These are phyloP conservation scores for Daedaleopsis sinensis DNA, from an alignment of 768 basidiomycete species.

Conservation along the genomic window DNA sequence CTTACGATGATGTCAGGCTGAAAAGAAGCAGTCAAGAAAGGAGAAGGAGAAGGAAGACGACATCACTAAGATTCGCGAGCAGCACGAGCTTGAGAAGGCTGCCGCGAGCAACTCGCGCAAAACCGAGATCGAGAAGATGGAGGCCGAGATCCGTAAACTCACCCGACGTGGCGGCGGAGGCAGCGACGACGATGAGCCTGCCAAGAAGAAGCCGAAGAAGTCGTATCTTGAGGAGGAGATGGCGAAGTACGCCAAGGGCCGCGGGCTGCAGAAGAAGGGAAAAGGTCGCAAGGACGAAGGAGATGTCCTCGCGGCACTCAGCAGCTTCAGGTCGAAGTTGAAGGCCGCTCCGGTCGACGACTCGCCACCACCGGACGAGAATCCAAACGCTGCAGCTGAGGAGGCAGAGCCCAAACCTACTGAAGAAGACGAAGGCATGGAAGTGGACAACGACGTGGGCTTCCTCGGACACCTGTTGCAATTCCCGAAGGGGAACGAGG, in stretches of 20 bases:
- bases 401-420: slow-evolving; percentile 20
- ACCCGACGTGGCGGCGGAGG: slow-evolving; percentile 40
- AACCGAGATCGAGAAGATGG: slow-evolving; percentile 84
- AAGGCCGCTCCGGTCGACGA: slow-evolving; percentile 40
- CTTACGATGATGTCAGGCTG: slow-evolving; percentile 2
- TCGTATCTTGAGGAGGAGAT: slow-evolving; percentile 83
- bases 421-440: slow-evolving; percentile 53
- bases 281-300: slow-evolving; percentile 65
- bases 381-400: slow-evolving; percentile 13
- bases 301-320: slow-evolving; percentile 68
- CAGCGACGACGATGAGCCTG: slow-evolving; percentile 54
- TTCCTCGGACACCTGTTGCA: slow-evolving; percentile 74
- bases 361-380: slow-evolving; percentile 21
- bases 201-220: slow-evolving; percentile 61
- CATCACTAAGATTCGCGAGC: slow-evolving; percentile 71
- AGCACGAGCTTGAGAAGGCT: slow-evolving; percentile 72
- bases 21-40: slow-evolving; percentile 42
- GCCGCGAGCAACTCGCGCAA: slow-evolving; percentile 64
- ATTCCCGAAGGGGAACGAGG: slow-evolving; percentile 79
- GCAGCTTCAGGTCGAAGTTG: slow-evolving; percentile 72
- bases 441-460: slow-evolving; percentile 76
- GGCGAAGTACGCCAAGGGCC: slow-evolving; percentile 74
- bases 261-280: slow-evolving; percentile 56
- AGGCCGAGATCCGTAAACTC: slow-evolving; percentile 83
- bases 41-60: slow-evolving; percentile 45